A percentile compares a stretch with the other conserved stretches of the same genome.
Conservation (phyloP, 805 yeast species). For the Saccharomycopsis sp. region DNA sequence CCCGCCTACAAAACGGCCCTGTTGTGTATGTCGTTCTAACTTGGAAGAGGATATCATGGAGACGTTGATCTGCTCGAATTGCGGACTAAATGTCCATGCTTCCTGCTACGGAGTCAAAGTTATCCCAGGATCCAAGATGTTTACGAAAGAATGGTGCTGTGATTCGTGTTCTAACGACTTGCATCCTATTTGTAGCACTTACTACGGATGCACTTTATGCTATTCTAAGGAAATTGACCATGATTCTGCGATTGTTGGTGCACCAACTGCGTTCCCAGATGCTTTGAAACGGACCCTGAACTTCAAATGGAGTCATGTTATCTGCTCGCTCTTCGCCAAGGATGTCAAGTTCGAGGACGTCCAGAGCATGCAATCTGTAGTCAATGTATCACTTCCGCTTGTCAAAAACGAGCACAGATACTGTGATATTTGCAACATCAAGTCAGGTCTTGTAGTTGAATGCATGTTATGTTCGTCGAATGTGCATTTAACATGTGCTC, state of each 20-base stretch:
- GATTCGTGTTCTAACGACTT: slow-evolving; percentile 70
- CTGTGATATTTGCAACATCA: slow-evolving; percentile 42
- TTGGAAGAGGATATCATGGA: slow-evolving; percentile 30
- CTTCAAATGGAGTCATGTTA: slow-evolving; percentile 72
- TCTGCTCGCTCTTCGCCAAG: slow-evolving; percentile 57
- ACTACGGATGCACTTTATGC: slow-evolving; percentile 65
- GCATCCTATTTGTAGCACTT: slow-evolving; percentile 50
- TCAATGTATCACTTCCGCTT: slow-evolving; percentile 25
- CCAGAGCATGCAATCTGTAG: slow-evolving; percentile 38
- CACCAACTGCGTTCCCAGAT: slow-evolving; percentile 43
- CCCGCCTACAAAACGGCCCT: slow-evolving; percentile 25
- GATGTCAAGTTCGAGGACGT: slow-evolving; percentile 39
- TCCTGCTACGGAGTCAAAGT: slow-evolving; percentile 55
- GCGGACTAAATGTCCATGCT: slow-evolving; percentile 67
- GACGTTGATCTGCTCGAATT: slow-evolving; percentile 50
- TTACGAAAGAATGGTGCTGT: slow-evolving; percentile 55
- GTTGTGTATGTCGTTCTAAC: slow-evolving; percentile 51
- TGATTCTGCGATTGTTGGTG: slow-evolving; percentile 39
- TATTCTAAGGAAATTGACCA: slow-evolving; percentile 44
- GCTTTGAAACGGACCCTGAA: slow-evolving; percentile 61
- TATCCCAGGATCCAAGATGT: slow-evolving; percentile 15
- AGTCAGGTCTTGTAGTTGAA: slow-evolving; percentile 43
- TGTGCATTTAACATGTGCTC: slow-evolving; percentile 56
- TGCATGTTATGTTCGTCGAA: slow-evolving; percentile 41
- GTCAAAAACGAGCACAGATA: slow-evolving; percentile 27